phyloP scores from a whole-genome alignment of 257 asterid species.

The Nicotiana tabacum region DNA sequence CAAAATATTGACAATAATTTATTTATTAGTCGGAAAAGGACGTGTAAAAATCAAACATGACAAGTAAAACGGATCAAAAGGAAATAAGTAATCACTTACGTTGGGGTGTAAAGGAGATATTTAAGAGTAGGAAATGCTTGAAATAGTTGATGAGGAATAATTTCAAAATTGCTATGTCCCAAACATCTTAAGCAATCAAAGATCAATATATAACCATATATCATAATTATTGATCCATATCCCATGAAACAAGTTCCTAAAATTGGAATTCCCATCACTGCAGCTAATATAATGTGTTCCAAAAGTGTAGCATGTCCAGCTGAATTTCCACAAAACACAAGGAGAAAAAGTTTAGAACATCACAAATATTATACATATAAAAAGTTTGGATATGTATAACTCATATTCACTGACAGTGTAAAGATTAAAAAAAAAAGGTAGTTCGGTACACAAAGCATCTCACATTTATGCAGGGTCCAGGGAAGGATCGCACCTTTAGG shows the following conservation, averaged over 20 bases:
- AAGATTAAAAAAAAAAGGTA: neutral
- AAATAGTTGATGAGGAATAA: slow-evolving; percentile 67
- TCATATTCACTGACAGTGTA: neutral
- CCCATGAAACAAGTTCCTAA: slow-evolving; percentile 55
- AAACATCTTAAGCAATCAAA: slow-evolving; percentile 71
- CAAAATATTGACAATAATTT: neutral
- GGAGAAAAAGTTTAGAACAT: neutral
- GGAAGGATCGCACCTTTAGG: no score
- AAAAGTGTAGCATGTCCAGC: slow-evolving; percentile 82
- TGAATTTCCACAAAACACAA: slow-evolving; percentile 20
- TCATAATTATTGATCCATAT: slow-evolving; percentile 60
- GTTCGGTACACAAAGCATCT: no score
- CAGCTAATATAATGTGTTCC: slow-evolving; percentile 57
- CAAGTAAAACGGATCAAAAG: no score
- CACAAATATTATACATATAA: neutral
- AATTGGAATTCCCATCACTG: slow-evolving; percentile 63
- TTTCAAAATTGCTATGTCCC: slow-evolving; percentile 81
- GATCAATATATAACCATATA: slow-evolving; percentile 52
- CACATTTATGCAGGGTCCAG: no score
- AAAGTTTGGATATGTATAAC: no score
- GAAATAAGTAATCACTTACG: slow-evolving; percentile 40
- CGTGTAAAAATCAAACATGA: no score
- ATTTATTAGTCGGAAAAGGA: no score
- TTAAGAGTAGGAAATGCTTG: slow-evolving; percentile 50
- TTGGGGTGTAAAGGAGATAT: slow-evolving; percentile 71